phyloP scores from a whole-genome alignment of 1,284 basidiomycete species.

The Fomitopsis palustris region DNA sequence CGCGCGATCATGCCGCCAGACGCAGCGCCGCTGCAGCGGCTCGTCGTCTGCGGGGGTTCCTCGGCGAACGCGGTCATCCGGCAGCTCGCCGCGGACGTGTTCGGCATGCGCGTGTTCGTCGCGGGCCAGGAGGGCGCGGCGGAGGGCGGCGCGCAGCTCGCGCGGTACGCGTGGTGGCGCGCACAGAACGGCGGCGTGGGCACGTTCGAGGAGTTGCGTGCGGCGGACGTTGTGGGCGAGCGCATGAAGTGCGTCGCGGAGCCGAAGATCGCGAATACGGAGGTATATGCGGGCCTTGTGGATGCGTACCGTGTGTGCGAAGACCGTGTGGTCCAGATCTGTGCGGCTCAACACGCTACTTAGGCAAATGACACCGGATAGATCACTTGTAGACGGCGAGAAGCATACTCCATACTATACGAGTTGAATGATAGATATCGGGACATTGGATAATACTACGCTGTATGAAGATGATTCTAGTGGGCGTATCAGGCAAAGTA shows the following conservation, averaged over 20 bases:
- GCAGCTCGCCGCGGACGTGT: slow-evolving; percentile 76
- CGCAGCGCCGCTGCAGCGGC: slow-evolving; percentile 56
- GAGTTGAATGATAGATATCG: no score
- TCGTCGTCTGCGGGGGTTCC: slow-evolving; percentile 81
- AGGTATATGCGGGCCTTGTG: slow-evolving; percentile 31
- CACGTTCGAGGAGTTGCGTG: slow-evolving; percentile 64
- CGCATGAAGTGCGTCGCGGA: slow-evolving; percentile 58
- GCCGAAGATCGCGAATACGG: slow-evolving; percentile 37
- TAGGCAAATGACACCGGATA: not conserved
- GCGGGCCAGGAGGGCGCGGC: slow-evolving; percentile 69
- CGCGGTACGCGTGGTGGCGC: slow-evolving; percentile 69
- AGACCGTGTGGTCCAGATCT: slow-evolving; percentile 32
- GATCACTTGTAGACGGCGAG: not conserved
- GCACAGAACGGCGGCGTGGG: slow-evolving; percentile 38
- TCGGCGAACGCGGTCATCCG: slow-evolving; percentile 74
- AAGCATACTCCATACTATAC: no score
- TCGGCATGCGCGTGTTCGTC: slow-evolving; percentile 70
- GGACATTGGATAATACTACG: no score
- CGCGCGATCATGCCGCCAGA: slow-evolving; percentile 61
- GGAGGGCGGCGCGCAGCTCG: slow-evolving; percentile 66
- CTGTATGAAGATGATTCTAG: no score
- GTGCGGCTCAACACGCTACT: slow-evolving; percentile 6
- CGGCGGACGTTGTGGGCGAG: slow-evolving; percentile 39
- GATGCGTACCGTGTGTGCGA: slow-evolving; percentile 38
- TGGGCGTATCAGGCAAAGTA: no score